Evolutionary conservation across 768 basidiomycete species (phyloP), one percentile per base, ranked within the genome.

Genomic region (Phaffia tasmanica): DNA sequence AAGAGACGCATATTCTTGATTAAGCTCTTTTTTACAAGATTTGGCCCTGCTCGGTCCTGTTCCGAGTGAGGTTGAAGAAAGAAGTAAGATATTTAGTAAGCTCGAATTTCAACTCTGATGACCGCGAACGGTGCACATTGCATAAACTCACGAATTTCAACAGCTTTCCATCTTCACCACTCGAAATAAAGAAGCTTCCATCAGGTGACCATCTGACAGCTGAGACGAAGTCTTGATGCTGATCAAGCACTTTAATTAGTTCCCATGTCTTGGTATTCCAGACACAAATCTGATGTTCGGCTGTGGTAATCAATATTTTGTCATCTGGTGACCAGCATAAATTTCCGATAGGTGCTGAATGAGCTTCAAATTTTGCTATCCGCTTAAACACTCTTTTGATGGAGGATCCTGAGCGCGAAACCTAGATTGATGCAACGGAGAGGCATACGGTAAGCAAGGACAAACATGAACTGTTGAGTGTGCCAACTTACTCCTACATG

Each of bases 291-390:
- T 79, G 75, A 57, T 85, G 80, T 70, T 97, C 92, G 27, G 89
- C 81, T 50, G 86, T 85, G 7, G 90, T 91, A 54, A 95, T 81
- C 68, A 99, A 79, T 70, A 87, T 81, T 23, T 83, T 78, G 73
- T 93, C 91, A 72, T 98, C 90, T 61, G 86, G 80, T 30, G 95
- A 97, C 93, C 94, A 99, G 1, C 91, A 85, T 67, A 99, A 78
- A 71, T 85, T 86, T 55, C 85, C 85, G 3, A 98, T 85, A 11
- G 84, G 74, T 73, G 86, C 86, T 30, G 80, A 80, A 75, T 95
- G 92, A n/a, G 86, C 89, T 49, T 81, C 78, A 62, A 98, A 77
- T 32, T 66, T 59, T 15, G 70, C 65, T 18, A 70, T 3, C 11
- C 42, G 8, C 8, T 35, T 32, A 81, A 81, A 68, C 79, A 79